Conservation (phyloP, 1,139 yeast genomes). For the Yarrowia galli region DNA sequence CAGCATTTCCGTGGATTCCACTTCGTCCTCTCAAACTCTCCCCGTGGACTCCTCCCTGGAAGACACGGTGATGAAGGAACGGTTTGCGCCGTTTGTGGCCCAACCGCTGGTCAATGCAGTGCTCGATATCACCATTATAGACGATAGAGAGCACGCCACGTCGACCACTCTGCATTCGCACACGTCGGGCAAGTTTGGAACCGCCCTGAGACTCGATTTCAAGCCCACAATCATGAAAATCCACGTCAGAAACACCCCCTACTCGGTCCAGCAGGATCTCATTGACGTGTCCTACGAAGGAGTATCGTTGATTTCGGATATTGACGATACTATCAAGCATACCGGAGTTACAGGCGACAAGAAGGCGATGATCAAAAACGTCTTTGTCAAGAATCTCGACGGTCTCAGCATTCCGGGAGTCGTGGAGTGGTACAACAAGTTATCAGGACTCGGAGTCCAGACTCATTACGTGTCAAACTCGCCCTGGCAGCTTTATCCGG, state of each 20-base stretch:
- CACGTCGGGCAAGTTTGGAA: conserved; percentile 51
- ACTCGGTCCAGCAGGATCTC: conserved; percentile 41
- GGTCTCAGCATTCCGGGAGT: conserved; percentile 78
- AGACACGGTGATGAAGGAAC: conserved; percentile 43
- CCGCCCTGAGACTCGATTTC: conserved; percentile 47
- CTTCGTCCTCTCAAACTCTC: neutral
- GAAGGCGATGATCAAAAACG: conserved; percentile 77
- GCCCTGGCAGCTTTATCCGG: conserved; percentile 85
- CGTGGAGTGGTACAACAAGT: conserved; percentile 64
- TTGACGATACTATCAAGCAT: conserved; percentile 90
- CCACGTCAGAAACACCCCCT: conserved; percentile 43
- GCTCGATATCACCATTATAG: conserved; percentile 23
- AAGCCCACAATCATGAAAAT: conserved; percentile 45
- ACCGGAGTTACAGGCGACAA: conserved; percentile 93
- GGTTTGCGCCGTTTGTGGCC: conserved; percentile 46
- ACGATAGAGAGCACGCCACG: conserved; percentile 17
- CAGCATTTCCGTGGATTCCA: neutral
- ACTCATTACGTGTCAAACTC: conserved; percentile 95
- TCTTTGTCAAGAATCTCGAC: conserved; percentile 68
- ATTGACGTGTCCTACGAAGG: conserved; percentile 54
- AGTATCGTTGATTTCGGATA: conserved; percentile 82
- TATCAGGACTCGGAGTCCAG: conserved; percentile 54
- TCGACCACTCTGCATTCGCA: conserved; percentile 44
- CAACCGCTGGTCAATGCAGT: conserved; percentile 41
- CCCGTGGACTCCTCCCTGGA: conserved; percentile 39